Evolutionary conservation across 2,329 filamentous ascomycete species (phyloP).

Genomic region (Colletotrichum sansevieriae): DNA sequence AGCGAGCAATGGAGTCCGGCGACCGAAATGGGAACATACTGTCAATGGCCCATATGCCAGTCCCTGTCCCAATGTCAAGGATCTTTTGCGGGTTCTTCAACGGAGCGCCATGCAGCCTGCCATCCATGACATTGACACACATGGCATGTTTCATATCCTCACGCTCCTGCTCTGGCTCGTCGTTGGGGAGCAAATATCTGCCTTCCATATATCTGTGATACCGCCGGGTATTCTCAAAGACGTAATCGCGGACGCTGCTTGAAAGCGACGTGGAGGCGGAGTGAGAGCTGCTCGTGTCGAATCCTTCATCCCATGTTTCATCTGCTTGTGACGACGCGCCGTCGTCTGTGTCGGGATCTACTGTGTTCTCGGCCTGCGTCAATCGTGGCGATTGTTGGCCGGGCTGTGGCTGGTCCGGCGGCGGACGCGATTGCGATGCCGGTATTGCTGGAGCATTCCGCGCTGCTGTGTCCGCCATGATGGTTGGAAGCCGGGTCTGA

Average conservation of each 20-base stretch:
- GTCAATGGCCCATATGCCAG: constrained; percentile 60
- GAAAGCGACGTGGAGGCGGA: constrained; percentile 37
- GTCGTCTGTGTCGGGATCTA: constrained; percentile 30
- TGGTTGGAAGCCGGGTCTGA: too few species aligned
- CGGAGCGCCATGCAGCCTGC: constrained; percentile 52
- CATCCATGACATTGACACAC: constrained; percentile 52
- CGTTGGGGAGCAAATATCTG: constrained; percentile 55
- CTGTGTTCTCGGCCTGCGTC: constrained; percentile 25
- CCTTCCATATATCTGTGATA: constrained; percentile 58
- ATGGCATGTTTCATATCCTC: constrained; percentile 41
- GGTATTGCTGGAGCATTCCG: neutral
- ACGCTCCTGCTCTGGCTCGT: constrained; percentile 47
- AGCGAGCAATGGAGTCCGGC: too few species aligned
- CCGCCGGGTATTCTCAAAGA: constrained; percentile 55
- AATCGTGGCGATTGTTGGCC: neutral
- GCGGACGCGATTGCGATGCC: neutral
- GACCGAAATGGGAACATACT: constrained; percentile 42
- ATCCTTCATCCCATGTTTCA: constrained; percentile 27
- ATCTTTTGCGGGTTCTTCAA: constrained; percentile 55
- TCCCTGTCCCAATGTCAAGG: constrained; percentile 59
- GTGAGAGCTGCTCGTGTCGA: constrained; percentile 25
- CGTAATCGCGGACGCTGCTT: constrained; percentile 36
- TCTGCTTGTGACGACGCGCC: neutral
- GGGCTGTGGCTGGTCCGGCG: neutral
- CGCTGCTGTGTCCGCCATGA: constrained; percentile 11